Conservation (phyloP, 2,329 filamentous ascomycete genomes). For the Pleomassaria siparia region DNA sequence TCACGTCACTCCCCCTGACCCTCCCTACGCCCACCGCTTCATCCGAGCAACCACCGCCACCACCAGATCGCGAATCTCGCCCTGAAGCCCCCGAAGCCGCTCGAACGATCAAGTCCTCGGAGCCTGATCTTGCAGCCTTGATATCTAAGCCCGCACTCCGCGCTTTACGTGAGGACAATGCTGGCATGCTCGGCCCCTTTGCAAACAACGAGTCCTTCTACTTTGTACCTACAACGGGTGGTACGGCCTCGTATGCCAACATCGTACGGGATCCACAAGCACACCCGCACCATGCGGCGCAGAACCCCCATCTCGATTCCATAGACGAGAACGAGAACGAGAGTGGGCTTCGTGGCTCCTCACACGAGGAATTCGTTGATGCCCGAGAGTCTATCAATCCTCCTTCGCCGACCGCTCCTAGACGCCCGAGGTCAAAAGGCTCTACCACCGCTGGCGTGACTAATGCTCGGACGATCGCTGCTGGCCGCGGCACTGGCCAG, state of each 20-base stretch:
- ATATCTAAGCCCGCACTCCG: constrained; percentile 84
- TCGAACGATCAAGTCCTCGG: constrained; percentile 45
- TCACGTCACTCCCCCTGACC: constrained; percentile 80
- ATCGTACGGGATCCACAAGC: constrained; percentile 60
- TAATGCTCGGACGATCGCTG: constrained; percentile 31
- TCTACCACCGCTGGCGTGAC: constrained; percentile 17
- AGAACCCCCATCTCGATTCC: constrained; percentile 49
- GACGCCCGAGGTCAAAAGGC: constrained; percentile 35
- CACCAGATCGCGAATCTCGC: constrained; percentile 18
- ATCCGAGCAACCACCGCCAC: constrained; percentile 25
- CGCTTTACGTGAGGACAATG: constrained; percentile 68
- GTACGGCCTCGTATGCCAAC: constrained; percentile 89
- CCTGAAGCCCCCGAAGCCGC: constrained; percentile 34
- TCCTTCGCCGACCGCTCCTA: constrained; percentile 47
- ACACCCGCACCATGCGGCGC: constrained; percentile 40
- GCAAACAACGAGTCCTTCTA: constrained; percentile 73
- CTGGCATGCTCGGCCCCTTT: constrained; percentile 54
- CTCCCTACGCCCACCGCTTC: constrained; percentile 23
- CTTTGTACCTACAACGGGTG: constrained; percentile 87
- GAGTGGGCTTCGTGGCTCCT: constrained; percentile 30
- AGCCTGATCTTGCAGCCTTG: constrained; percentile 78
- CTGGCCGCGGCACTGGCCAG: constrained; percentile 37
- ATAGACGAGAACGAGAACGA: constrained; percentile 46
- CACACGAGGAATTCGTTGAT: constrained; percentile 80
- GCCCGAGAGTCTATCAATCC: constrained; percentile 67